A percentile compares a stretch with the other conserved stretches of the same genome.
phyloP scores from a whole-genome alignment of 1,139 yeast genomes.

The Trichomonascaceae sp. region DNA sequence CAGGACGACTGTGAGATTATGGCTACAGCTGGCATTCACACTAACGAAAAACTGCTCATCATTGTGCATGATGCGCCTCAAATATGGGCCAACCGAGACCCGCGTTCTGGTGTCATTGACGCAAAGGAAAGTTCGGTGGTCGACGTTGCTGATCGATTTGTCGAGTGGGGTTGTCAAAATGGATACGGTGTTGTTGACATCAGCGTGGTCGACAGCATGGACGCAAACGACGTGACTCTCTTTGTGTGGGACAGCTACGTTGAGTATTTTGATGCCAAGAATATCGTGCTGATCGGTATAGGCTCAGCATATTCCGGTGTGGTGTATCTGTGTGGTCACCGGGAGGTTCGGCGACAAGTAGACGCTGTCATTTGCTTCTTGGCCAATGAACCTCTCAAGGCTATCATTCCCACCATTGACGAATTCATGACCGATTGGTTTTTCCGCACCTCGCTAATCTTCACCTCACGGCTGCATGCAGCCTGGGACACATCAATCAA shows the following conservation, averaged over 20 bases:
- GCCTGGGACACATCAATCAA: slow-evolving; percentile 55
- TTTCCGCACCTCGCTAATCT: slow-evolving; percentile 71
- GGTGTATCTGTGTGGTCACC: slow-evolving; percentile 77
- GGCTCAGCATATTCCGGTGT: slow-evolving; percentile 86
- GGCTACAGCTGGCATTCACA: slow-evolving; percentile 62
- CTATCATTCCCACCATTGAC: slow-evolving; percentile 76
- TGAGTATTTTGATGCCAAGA: slow-evolving; percentile 57
- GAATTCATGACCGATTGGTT: slow-evolving; percentile 89
- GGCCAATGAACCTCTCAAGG: slow-evolving; percentile 51
- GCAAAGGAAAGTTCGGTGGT: slow-evolving; percentile 57
- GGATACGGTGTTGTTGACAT: slow-evolving; percentile 75
- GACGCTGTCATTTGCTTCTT: slow-evolving; percentile 64
- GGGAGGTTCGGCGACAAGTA: slow-evolving; percentile 51
- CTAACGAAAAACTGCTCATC: slow-evolving; percentile 48
- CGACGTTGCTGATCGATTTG: slow-evolving; percentile 42
- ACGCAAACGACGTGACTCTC: slow-evolving; percentile 57
- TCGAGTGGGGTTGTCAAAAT: slow-evolving; percentile 45
- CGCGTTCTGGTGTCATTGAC: slow-evolving; percentile 65
- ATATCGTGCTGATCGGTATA: slow-evolving; percentile 70
- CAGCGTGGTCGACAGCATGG: slow-evolving; percentile 37
- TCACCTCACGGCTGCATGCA: slow-evolving; percentile 59
- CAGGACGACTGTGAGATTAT: slow-evolving; percentile 38
- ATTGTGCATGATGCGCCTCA: slow-evolving; percentile 88
- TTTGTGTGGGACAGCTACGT: slow-evolving; percentile 88
- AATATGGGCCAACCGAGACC: slow-evolving; percentile 79